Evolutionary conservation across 257 asterid species (phyloP), one percentile per base, ranked within the genome.

Genomic region (Hygrophila difformis): DNA sequence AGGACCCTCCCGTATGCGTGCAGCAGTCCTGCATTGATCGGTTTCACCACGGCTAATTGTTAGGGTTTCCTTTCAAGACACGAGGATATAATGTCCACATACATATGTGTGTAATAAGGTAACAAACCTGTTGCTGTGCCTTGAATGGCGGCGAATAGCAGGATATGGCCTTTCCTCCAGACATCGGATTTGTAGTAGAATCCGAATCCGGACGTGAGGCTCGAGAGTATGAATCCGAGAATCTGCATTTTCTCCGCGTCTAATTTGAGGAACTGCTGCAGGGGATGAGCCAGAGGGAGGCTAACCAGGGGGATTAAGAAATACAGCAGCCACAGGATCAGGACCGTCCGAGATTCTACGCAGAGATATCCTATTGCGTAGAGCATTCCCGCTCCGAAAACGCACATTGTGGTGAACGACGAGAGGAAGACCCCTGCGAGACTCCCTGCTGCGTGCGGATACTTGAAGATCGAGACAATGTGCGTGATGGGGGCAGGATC

Each of bases 211-310:
- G 94, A 73, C 8, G 93, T 75, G n/a, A 81, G 5, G n/a, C 73
- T 61, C 8, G 94, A 69, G 8, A 87, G 57, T 21, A 80, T 41
- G 60, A 87, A 70, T 0, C 94, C 97, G 5, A 87, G 67, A 55
- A 87, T 84, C 66, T 87, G 97, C 93, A 87, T 78, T 78, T 87
- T 87, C 65, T 80, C 85, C 0, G 93, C 95, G 39, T 83, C 95
- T 1, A 77, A 69, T 29, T 64, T 78, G 59, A 80, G 71, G 15
- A 70, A 10, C 37, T 64, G 77, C 73, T 81, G 93, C 53, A 83
- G 39, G 1, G 81, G 92, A 55, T 77, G 97, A 0, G 69, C 68
- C 5, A 71, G 13, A 0, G 95, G 97, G 53, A 87, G 93, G 47
- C 91, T 71, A 3, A 83, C 11, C 43, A 87, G 58, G 59, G 97